Evolutionary conservation across 163 green algal genomes (phyloP), one percentile per base, ranked within the genome.

Genomic region (Scenedesmus sp.): DNA sequence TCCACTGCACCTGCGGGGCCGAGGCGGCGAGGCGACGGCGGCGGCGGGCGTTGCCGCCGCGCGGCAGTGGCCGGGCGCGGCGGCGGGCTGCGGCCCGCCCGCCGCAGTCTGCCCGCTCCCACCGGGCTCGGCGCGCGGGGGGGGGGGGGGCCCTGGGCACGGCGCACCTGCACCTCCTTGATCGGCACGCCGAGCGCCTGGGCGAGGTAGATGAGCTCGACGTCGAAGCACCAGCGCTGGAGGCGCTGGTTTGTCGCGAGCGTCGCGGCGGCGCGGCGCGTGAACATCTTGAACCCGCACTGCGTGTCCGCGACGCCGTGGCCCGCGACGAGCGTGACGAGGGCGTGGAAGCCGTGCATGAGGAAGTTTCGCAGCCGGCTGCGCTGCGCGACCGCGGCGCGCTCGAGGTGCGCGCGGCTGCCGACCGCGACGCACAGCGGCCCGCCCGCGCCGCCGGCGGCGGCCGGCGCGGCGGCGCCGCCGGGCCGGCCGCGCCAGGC

Each of bases 211-310:
- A 98, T 73, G 31, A 98, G 87, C 88, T 99, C 96, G 33, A 99
- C 96, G 78, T 99, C 96, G 86, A 98, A 98, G 84, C 93, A 97
- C 95, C 95, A 99, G 20, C 95, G 87, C 85, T 97, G 91, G 69
- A 98, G 88, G 26, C 95, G 88, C 86, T 97, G 92, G 69, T 98
- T 98, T 71, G 65, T 71, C 76, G 94, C 97, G 47, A 99, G 73
- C 51, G 86, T 29, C 42, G 86, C 86, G 0, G 92, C 95, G 1
- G 95, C 89, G 7, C 74, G 62, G 0, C 96, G 81, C 15, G 93
- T 97, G 78, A 98, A 96, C 28, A 98, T 83, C 92, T 99, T 99
- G 91, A 98, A 99, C 53, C 96, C 96, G 85, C 96, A 99, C 83
- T 99, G 96, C 0, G 96, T 98, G 88, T 99, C 96, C 6, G 84